Percentiles rank a stretch among this genome's conserved stretches.
phyloP scores from a whole-genome alignment of 169 alveolate genomes.

The Miamiensis avidus region DNA sequence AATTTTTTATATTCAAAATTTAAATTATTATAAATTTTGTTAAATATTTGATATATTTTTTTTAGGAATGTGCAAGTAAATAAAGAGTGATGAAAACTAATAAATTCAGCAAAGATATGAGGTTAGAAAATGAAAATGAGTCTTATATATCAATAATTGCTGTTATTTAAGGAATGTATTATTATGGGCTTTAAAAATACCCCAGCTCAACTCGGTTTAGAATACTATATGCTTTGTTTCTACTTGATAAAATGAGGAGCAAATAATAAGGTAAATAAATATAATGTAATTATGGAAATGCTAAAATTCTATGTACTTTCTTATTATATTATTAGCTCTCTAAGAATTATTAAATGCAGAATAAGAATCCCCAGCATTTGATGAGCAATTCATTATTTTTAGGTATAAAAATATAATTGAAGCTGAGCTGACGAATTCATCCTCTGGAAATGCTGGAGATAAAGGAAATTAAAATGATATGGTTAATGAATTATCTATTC shows the following conservation, averaged over 20 bases:
- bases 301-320: not conserved
- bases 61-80: not conserved
- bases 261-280: conserved; percentile 6
- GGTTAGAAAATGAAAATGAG: not conserved
- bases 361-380: conserved; percentile 21
- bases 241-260: conserved; percentile 22
- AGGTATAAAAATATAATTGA: conserved; percentile 23
- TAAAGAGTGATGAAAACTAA: not conserved
- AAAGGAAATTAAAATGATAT: conserved; percentile 11
- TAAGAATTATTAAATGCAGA: conserved; percentile 26
- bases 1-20: no score
- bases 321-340: not conserved
- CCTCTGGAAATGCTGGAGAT: not conserved
- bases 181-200: conserved; percentile 16
- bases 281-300: no score
- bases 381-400: conserved; percentile 23
- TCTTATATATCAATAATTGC: not conserved
- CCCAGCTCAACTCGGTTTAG: conserved; percentile 15
- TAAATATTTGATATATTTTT: no score
- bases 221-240: conserved; percentile 7
- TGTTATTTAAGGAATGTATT: conserved; percentile 18
- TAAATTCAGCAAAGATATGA: not conserved
- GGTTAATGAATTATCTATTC: conserved; percentile 23
- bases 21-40: no score
- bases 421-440: not conserved